A percentile compares a stretch with the other conserved stretches of the same genome.
Conservation (phyloP, 208 protist species). For the Dictyostelium gargantuum region DNA sequence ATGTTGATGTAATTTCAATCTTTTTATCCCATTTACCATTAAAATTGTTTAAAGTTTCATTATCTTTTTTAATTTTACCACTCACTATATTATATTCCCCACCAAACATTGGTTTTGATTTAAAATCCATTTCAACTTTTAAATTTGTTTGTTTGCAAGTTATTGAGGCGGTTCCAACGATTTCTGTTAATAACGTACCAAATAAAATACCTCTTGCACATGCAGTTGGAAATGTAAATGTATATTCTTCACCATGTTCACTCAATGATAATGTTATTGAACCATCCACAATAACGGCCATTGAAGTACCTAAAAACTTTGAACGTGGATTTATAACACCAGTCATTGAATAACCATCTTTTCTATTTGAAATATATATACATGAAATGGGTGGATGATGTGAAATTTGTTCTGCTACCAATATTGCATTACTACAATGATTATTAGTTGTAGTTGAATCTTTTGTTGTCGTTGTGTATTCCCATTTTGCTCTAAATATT, state of each 20-base stretch:
- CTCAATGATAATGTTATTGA: constrained; percentile 57
- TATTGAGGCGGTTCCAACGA: constrained; percentile 78
- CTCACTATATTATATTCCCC: constrained; percentile 81
- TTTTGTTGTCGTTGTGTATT: constrained; percentile 61
- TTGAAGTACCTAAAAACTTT: constrained; percentile 85
- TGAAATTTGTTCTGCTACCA: constrained; percentile 82
- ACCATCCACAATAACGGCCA: constrained; percentile 76
- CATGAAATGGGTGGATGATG: constrained; percentile 91
- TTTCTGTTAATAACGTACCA: constrained; percentile 84
- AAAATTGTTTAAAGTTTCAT: constrained; percentile 76
- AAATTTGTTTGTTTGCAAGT: constrained; percentile 78
- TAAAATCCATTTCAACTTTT: constrained; percentile 83
- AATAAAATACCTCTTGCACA: constrained; percentile 83
- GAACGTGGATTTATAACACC: constrained; percentile 73
- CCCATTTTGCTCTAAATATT: constrained; percentile 84
- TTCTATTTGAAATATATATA: constrained; percentile 84
- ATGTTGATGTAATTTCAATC: constrained; percentile 63
- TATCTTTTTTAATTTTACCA: constrained; percentile 81
- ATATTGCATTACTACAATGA: background rate
- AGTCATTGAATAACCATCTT: constrained; percentile 75
- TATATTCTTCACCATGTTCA: constrained; percentile 80
- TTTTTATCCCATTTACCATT: constrained; percentile 80
- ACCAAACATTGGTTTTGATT: constrained; percentile 81
- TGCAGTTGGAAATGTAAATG: constrained; percentile 83
- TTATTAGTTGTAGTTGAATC: too few species aligned